Percentiles rank a stretch among this genome's conserved stretches.
These are phyloP conservation scores for Phytophthora pini DNA, from an alignment of 352 stramenopile genomes.

Conservation along the genomic window DNA sequence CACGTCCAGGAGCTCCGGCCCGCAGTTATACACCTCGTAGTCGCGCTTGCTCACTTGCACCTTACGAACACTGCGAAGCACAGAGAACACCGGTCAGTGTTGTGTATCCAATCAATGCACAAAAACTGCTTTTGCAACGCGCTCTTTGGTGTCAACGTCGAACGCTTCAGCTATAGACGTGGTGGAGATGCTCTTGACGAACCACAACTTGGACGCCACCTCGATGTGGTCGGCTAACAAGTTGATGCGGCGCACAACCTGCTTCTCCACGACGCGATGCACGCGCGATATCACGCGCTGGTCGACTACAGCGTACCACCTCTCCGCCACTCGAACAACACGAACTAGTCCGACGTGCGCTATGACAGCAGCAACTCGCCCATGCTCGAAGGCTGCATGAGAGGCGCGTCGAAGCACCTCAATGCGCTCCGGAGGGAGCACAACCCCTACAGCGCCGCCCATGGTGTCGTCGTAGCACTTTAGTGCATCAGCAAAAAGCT, in stretches of 20 bases:
- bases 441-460: slow-evolving; percentile 59
- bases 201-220: slow-evolving; percentile 62
- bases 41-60: slow-evolving; percentile 62
- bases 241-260: slow-evolving; percentile 52
- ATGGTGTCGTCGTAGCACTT: slow-evolving; percentile 23
- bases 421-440: slow-evolving; percentile 32
- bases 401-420: slow-evolving; percentile 27
- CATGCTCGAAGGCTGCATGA: slow-evolving; percentile 34
- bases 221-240: slow-evolving; percentile 57
- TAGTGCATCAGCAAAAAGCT: background rate
- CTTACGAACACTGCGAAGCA: slow-evolving; percentile 46
- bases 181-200: slow-evolving; percentile 71
- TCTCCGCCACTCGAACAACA: slow-evolving; percentile 43
- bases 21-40: slow-evolving; percentile 62
- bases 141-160: slow-evolving; percentile 58
- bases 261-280: slow-evolving; percentile 55
- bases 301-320: slow-evolving; percentile 61
- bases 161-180: slow-evolving; percentile 63
- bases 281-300: slow-evolving; percentile 58
- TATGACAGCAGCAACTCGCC: slow-evolving; percentile 32
- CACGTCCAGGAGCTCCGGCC: slow-evolving; percentile 53
- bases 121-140: slow-evolving; percentile 12
- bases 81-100: slow-evolving; percentile 2
- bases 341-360: slow-evolving; percentile 44
- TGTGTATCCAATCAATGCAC: background rate